Evolutionary conservation across 176 grass and related monocot genomes (phyloP).

Genomic region (Dactylis glomerata): DNA sequence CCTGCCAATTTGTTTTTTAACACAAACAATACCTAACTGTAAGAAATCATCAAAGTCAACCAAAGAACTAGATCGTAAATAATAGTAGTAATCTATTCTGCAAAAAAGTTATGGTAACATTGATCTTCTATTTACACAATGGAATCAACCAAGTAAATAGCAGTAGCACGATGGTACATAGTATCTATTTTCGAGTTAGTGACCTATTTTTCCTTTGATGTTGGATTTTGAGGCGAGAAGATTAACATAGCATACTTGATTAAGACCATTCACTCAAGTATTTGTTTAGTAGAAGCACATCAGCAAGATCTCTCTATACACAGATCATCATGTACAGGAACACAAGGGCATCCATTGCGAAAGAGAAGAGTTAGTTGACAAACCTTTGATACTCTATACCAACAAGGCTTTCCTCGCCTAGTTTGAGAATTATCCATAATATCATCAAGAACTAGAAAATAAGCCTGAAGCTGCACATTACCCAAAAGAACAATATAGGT

Average conservation of each 20-base stretch:
- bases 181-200: background rate
- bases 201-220: background rate
- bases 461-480: slow-evolving; percentile 54
- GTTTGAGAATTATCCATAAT: slow-evolving; percentile 61
- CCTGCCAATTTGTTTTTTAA: too few relatives aligned
- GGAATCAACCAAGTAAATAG: background rate
- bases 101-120: background rate
- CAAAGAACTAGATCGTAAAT: background rate
- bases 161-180: background rate
- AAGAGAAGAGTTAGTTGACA: background rate
- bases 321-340: background rate
- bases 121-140: slow-evolving; percentile 6
- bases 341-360: background rate
- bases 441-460: slow-evolving; percentile 60
- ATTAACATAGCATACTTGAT: background rate
- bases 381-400: slow-evolving; percentile 54
- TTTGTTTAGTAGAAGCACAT: background rate
- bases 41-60: background rate
- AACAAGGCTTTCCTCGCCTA: slow-evolving; percentile 53
- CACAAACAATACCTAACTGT: background rate
- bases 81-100: background rate
- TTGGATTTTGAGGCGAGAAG: background rate
- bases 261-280: background rate
- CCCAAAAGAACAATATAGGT: background rate
- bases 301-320: background rate